Evolutionary conservation across 1,284 basidiomycete species (phyloP).

Genomic region (Wolfiporia cocos): DNA sequence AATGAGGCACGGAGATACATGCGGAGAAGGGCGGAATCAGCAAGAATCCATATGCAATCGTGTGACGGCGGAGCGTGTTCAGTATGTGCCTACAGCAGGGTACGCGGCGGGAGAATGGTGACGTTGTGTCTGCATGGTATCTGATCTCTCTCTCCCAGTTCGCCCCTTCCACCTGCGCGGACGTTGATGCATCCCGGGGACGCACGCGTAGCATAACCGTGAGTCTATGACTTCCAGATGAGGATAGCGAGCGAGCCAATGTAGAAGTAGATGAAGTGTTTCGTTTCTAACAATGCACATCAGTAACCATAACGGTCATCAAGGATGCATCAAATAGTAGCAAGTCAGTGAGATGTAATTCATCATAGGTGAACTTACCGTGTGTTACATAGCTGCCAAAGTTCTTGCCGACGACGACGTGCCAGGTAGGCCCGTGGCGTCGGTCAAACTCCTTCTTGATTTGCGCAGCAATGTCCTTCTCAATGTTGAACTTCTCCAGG

Average conservation of each 20-base stretch:
- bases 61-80: too few species aligned
- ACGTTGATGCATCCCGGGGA: neutral
- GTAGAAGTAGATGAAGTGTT: slow-evolving; percentile 98
- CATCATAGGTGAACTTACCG: slow-evolving; percentile 48
- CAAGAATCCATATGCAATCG: too few species aligned
- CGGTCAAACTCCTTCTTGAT: slow-evolving; percentile 98
- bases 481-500: slow-evolving; percentile 87
- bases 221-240: slow-evolving; percentile 85
- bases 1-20: too few species aligned
- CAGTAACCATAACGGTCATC: too few species aligned
- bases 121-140: too few species aligned
- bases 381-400: slow-evolving; percentile 98
- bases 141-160: neutral
- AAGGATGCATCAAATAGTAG: too few species aligned
- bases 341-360: slow-evolving; percentile 7
- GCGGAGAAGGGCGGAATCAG: too few species aligned
- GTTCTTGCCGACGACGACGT: slow-evolving; percentile 96
- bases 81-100: too few species aligned
- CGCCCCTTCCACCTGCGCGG: neutral
- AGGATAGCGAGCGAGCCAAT: slow-evolving; percentile 85
- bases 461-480: slow-evolving; percentile 96
- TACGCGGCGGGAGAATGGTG: too few species aligned
- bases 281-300: slow-evolving; percentile 64
- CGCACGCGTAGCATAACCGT: neutral
- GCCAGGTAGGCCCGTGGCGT: slow-evolving; percentile 92